Percentiles rank a stretch among this genome's conserved stretches.
phyloP scores from a whole-genome alignment of 2,329 filamentous ascomycete genomes.

The Amesomyces nigricolor region DNA sequence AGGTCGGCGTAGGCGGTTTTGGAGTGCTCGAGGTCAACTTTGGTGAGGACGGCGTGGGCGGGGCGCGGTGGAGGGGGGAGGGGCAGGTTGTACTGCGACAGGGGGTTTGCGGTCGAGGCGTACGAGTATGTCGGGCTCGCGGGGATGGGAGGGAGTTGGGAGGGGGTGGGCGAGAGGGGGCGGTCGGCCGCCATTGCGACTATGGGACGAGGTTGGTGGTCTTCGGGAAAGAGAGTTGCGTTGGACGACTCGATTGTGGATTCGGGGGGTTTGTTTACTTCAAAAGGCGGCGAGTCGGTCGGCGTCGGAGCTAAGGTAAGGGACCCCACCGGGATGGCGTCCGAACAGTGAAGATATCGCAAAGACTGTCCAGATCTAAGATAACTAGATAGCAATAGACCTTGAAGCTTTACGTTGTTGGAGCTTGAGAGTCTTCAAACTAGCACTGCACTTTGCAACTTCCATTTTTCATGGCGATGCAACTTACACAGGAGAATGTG shows the following conservation, averaged over 20 bases:
- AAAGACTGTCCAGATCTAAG: too few relatives aligned
- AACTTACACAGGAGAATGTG: too few relatives aligned
- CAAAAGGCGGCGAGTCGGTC: not conserved
- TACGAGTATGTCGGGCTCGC: constrained; percentile 59
- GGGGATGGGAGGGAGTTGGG: constrained; percentile 55
- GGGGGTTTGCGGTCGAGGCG: constrained; percentile 55
- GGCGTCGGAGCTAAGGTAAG: not conserved
- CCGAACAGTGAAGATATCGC: not conserved
- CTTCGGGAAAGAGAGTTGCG: not conserved
- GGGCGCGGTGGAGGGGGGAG: constrained; percentile 55
- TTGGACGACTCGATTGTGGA: not conserved
- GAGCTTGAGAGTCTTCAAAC: too few relatives aligned
- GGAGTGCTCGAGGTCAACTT: constrained; percentile 57
- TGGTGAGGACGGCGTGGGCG: constrained; percentile 56
- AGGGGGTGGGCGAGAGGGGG: constrained; percentile 44
- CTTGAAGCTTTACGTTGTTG: too few relatives aligned
- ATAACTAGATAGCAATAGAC: too few relatives aligned
- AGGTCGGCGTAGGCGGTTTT: constrained; percentile 59
- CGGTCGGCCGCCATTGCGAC: constrained; percentile 29
- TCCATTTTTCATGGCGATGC: too few relatives aligned
- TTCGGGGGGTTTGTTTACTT: constrained; percentile 14
- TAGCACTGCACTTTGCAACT: too few relatives aligned
- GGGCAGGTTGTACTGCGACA: constrained; percentile 54
- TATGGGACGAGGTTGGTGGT: not conserved
- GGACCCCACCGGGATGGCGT: not conserved